phyloP scores from a whole-genome alignment of 179 eudicot genomes.

The Sideroxylon spinosum region DNA sequence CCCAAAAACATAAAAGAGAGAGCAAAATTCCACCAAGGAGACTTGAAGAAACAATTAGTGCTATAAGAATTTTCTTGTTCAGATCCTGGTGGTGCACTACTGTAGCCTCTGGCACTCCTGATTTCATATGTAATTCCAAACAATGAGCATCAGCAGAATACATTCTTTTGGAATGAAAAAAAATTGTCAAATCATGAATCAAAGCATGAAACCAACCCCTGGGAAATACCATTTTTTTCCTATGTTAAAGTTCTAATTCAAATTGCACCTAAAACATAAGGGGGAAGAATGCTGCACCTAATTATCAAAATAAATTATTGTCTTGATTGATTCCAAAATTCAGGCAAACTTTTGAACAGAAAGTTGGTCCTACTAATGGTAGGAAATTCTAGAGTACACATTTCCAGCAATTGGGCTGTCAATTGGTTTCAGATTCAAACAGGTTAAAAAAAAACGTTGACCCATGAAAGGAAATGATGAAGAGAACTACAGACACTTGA shows the following conservation, averaged over 20 bases:
- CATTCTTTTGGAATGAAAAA: too few relatives aligned
- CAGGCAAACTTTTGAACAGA: neutral
- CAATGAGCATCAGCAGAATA: neutral
- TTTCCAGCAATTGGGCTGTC: neutral
- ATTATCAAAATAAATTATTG: neutral
- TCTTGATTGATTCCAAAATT: neutral
- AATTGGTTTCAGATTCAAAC: constrained; percentile 9
- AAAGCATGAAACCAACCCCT: too few relatives aligned
- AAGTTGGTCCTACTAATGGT: neutral
- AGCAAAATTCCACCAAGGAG: constrained; percentile 56
- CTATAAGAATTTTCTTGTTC: constrained; percentile 47
- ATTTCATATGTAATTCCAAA: neutral
- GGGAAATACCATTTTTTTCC: neutral
- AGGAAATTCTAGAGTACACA: neutral
- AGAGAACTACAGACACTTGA: neutral
- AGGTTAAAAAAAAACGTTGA: neutral
- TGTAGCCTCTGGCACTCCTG: constrained; percentile 38
- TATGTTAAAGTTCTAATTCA: neutral
- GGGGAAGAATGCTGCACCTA: neutral
- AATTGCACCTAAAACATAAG: neutral
- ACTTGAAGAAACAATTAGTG: constrained; percentile 60
- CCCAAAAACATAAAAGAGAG: constrained; percentile 47
- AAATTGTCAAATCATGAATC: too few relatives aligned
- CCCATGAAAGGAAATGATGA: neutral
- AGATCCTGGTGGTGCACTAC: constrained; percentile 40